Evolutionary conservation across 768 basidiomycete genomes (phyloP).

Genomic region (Boletus sp.): DNA sequence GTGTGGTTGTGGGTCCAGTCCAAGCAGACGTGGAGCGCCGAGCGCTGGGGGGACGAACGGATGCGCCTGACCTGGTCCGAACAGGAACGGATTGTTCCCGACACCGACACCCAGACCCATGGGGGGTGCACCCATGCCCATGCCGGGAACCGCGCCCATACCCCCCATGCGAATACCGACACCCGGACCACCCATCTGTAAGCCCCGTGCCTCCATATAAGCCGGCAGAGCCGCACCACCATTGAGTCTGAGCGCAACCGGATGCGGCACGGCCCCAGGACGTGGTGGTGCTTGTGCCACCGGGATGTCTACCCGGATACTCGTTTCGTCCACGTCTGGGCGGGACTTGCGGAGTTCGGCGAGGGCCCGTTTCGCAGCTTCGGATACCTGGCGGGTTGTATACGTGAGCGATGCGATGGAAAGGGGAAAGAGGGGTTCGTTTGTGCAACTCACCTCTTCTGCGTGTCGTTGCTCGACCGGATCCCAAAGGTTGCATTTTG

Average conservation of each 20-base stretch:
- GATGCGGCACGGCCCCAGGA: not conserved
- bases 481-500: constrained; percentile 70
- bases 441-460: constrained; percentile 48
- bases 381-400: constrained; percentile 50
- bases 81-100: constrained; percentile 9
- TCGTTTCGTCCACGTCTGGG: constrained; percentile 59
- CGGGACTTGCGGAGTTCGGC: constrained; percentile 56
- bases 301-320: constrained; percentile 65
- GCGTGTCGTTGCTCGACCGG: constrained; percentile 59
- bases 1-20: not conserved
- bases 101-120: not conserved
- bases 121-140: constrained; percentile 7
- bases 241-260: not conserved
- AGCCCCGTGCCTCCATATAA: not conserved
- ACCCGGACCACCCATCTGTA: not conserved
- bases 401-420: not conserved
- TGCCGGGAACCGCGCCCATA: not conserved
- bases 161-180: not conserved
- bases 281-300: constrained; percentile 4
- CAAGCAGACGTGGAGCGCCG: not conserved
- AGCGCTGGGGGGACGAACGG: not conserved
- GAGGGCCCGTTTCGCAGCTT: constrained; percentile 63
- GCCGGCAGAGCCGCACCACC: not conserved
- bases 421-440: not conserved
- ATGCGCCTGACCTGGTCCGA: constrained; percentile 16